phyloP scores from a whole-genome alignment of 1,284 basidiomycete species.

The Puccinia novopanici region DNA sequence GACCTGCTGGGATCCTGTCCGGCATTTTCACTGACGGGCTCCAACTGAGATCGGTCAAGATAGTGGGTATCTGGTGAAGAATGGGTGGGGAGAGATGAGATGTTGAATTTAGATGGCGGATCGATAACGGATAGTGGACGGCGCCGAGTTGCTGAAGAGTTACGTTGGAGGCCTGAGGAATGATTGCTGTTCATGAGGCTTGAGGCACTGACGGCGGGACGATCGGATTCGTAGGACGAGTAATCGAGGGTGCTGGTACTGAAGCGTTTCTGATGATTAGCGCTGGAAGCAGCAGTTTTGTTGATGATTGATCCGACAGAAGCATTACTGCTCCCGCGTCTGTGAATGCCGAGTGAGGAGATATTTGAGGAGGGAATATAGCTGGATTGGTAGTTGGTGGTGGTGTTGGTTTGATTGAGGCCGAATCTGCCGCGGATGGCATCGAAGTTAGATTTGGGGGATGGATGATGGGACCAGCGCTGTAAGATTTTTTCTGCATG shows the following conservation, averaged over 20 bases:
- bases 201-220: constrained; percentile 39
- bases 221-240: constrained; percentile 2
- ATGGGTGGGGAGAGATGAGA: neutral
- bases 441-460: constrained; percentile 47
- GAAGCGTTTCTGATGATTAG: constrained; percentile 45
- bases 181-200: constrained; percentile 31
- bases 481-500: constrained; percentile 35
- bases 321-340: constrained; percentile 17
- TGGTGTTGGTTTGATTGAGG: constrained; percentile 34
- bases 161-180: constrained; percentile 34
- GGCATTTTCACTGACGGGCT: constrained; percentile 21
- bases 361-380: constrained; percentile 3
- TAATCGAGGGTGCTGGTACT: constrained; percentile 27
- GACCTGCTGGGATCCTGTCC: constrained; percentile 18
- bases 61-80: constrained; percentile 24
- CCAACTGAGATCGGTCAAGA: constrained; percentile 30
- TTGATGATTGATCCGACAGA: neutral
- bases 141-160: constrained; percentile 20
- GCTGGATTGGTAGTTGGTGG: constrained; percentile 26
- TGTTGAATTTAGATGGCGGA: constrained; percentile 31
- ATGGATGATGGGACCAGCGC: constrained; percentile 35
- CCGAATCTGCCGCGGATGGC: constrained; percentile 45
- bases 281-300: neutral
- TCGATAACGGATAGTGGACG: constrained; percentile 47
- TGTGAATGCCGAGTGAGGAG: constrained; percentile 27